Conservation (phyloP, 202 grass and related monocot species). For the Schoenoplectus tabernaemontani region DNA sequence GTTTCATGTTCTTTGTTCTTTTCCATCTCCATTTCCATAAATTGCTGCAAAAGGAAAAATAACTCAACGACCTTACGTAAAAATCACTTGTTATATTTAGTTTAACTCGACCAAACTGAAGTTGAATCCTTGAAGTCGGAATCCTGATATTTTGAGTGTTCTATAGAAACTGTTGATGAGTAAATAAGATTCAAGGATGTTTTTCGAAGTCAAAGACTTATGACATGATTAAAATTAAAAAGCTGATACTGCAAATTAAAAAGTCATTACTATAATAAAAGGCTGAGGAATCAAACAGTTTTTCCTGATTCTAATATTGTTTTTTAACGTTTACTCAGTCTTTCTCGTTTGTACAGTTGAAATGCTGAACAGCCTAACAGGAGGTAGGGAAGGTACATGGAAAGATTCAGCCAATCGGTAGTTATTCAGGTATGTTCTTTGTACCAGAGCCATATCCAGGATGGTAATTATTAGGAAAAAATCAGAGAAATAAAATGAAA, state of each 20-base stretch:
- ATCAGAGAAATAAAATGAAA: not conserved
- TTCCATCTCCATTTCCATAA: constrained; percentile 3
- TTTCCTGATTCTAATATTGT: not conserved
- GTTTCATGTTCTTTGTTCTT: not conserved
- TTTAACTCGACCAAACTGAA: no score
- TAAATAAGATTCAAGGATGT: not conserved
- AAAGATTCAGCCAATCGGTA: not conserved
- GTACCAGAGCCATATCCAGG: not conserved
- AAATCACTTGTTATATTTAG: no score
- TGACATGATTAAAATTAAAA: not conserved
- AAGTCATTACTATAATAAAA: not conserved
- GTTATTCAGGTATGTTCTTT: not conserved
- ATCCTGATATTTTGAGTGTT: not conserved
- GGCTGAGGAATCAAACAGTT: not conserved
- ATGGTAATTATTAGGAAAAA: not conserved
- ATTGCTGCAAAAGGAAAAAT: constrained; percentile 7
- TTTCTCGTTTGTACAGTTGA: not conserved
- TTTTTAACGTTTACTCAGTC: not conserved
- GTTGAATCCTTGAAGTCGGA: not conserved
- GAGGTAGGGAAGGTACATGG: not conserved
- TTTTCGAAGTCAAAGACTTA: not conserved
- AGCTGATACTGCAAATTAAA: not conserved
- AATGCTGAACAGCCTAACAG: not conserved
- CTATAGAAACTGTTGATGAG: not conserved
- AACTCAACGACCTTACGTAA: not conserved